Percentiles rank a stretch among this genome's conserved stretches.
phyloP scores from a whole-genome alignment of 768 basidiomycete species.

The Mycena amicta region DNA sequence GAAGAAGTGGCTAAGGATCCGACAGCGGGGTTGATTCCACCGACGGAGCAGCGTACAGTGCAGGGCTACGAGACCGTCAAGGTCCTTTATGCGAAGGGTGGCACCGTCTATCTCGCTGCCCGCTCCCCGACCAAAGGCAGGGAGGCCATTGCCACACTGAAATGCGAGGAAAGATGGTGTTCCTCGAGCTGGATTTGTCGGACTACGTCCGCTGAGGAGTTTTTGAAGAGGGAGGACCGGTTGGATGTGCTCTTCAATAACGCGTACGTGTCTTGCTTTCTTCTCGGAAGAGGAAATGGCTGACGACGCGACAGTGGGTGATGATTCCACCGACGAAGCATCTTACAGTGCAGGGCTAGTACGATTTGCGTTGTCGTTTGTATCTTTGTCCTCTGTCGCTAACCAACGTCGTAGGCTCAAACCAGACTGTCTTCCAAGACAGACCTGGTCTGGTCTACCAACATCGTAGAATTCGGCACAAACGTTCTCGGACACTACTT shows the following conservation, averaged over 20 bases:
- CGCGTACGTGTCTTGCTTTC: conserved; percentile 15
- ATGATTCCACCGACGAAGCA: conserved; percentile 35
- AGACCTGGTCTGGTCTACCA: not conserved
- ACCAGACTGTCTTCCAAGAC: too few species aligned
- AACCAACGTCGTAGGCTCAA: too few species aligned
- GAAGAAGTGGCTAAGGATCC: too few species aligned
- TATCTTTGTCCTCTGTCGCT: too few species aligned
- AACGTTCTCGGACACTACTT: conserved; percentile 35
- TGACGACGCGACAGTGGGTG: conserved; percentile 31
- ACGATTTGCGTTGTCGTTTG: conserved; percentile 29
- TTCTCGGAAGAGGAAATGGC: too few species aligned
- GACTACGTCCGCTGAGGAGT: conserved; percentile 43
- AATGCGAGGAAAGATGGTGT: conserved; percentile 15
- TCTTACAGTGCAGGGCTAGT: conserved; percentile 38
- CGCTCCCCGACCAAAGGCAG: conserved; percentile 26
- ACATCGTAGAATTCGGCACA: conserved; percentile 36
- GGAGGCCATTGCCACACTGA: conserved; percentile 29
- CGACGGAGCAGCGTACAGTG: too few species aligned
- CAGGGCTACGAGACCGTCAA: conserved; percentile 29
- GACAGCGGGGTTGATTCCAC: too few species aligned
- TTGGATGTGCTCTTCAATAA: conserved; percentile 27
- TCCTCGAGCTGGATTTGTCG: conserved; percentile 47
- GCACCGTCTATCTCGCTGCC: conserved; percentile 34
- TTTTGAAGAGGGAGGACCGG: conserved; percentile 23
- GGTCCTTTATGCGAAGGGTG: conserved; percentile 30